Base-by-base conservation (phyloP, 768 basidiomycete species). In the Boletus huronensis region DNA sequence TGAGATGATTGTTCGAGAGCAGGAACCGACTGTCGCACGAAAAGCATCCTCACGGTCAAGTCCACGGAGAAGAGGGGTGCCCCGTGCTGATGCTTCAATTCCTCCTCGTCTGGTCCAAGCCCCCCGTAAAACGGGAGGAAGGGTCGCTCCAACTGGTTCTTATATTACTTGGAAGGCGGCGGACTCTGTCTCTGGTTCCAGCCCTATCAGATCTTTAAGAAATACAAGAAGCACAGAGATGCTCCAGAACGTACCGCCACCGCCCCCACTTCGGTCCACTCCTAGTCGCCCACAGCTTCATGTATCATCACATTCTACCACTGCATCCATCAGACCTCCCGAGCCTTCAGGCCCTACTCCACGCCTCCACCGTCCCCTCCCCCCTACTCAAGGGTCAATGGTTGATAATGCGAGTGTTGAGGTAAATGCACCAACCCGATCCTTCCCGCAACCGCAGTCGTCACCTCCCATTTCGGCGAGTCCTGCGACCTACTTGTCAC, bases 401-500 rank as follows among this genome's bases (percentile, higher is more conserved):
- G 40, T 47, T 16, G 69, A 70, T 17, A 61, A 35, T 25, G 35
- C 53, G 26, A 67, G 39, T 43, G 34, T 50, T 13, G 70, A 70
- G 14, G 38, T 36, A 25, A 62, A 56, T 35, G 11, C 48, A 60
- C 49, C 59, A 17, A 47, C 41, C 4, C 63, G 71, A 38, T 32
- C 63, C 26, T 58, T 65, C 9, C 55, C 62, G 5, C 67, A 69
- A 28, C 48, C 61, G n/a, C 68, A 69, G 23, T 39, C 69, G 9
- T 62, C 66, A 11, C 58, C 67, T 25, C 52, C 59, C 9, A 42
- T 48, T 23, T 62, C 61, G 19, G 60, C 56, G 6, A 59, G 60
- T 32, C 47, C 60, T 48, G 57, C 61, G 21, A 41, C 67, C 6
- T 71, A 72, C 48, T 67, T 77, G 50, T 78, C 80, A 16, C 76